phyloP scores from a whole-genome alignment of 139 green algal species.

The Eudorina sp. region DNA sequence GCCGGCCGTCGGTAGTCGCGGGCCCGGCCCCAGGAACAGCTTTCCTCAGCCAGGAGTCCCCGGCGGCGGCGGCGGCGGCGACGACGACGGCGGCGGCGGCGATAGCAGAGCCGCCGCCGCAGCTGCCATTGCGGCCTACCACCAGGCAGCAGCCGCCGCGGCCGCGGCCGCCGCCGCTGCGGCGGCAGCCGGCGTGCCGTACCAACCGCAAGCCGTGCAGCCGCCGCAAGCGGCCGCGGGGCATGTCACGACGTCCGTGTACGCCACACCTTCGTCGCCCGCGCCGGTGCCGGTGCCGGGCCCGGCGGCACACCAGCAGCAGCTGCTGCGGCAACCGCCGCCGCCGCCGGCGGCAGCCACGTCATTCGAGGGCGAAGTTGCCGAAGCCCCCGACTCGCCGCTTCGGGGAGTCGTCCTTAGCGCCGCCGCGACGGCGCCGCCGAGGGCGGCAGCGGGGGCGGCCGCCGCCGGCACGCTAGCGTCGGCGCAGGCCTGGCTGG shows the following conservation, averaged over 20 bases:
- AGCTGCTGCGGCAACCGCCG: background rate
- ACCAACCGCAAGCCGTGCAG: background rate
- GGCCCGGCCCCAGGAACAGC: no score
- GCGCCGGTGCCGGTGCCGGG: background rate
- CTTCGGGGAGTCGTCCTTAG: conserved; percentile 4
- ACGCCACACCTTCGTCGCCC: background rate
- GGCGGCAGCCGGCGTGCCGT: conserved; percentile 3
- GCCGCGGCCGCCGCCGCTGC: background rate
- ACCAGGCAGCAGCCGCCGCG: background rate
- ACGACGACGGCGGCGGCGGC: background rate
- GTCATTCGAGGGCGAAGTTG: background rate
- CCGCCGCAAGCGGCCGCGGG: background rate
- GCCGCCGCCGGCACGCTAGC: background rate
- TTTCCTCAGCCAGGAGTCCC: no score
- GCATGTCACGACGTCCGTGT: conserved; percentile 9
- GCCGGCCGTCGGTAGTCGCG: background rate
- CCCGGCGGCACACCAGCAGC: background rate
- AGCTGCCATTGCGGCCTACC: background rate
- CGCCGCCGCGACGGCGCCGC: background rate
- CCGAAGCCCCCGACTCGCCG: conserved; percentile 19
- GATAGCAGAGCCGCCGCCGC: background rate
- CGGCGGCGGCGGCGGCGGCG: background rate
- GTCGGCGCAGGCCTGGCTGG: conserved; percentile 36
- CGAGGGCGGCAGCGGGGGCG: background rate
- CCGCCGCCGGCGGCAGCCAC: background rate